phyloP scores from a whole-genome alignment of 495 filamentous ascomycete genomes.

The Hyphodiscus hymeniophilus region DNA sequence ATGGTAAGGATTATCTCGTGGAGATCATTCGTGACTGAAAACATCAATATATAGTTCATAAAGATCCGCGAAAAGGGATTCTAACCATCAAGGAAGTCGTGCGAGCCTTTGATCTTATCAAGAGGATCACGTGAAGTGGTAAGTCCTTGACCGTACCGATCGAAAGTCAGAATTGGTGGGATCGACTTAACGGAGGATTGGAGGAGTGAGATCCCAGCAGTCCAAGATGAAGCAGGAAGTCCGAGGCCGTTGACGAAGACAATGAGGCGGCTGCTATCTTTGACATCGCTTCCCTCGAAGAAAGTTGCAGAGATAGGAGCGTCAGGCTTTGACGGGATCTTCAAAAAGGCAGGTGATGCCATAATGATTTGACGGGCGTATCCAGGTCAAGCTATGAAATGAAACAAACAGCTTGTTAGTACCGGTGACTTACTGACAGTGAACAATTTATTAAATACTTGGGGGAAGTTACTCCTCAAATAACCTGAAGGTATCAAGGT shows the following conservation, averaged over 20 bases:
- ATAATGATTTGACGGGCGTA: too few species aligned
- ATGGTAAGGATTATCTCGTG: conserved; percentile 40
- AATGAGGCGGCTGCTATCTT: conserved; percentile 29
- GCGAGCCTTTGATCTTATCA: conserved; percentile 35
- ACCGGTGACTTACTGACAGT: too few species aligned
- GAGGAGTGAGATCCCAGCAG: conserved; percentile 34
- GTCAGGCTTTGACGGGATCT: conserved; percentile 18
- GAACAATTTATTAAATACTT: too few species aligned
- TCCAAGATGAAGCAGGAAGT: conserved; percentile 43
- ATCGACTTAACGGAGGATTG: conserved; percentile 11
- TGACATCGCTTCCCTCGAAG: conserved; percentile 13
- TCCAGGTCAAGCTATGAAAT: too few species aligned
- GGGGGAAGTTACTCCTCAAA: too few species aligned
- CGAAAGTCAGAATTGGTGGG: conserved; percentile 50
- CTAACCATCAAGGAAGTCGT: conserved; percentile 41
- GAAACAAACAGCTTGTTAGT: too few species aligned
- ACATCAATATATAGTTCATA: too few species aligned
- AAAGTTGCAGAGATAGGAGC: conserved; percentile 26
- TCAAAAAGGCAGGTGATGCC: neutral
- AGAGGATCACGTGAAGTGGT: conserved; percentile 45
- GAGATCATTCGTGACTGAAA: conserved; percentile 43
- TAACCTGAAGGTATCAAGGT: too few species aligned
- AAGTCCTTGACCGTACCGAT: conserved; percentile 55
- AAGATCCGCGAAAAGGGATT: too few species aligned
- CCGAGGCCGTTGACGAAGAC: conserved; percentile 58